phyloP scores from a whole-genome alignment of 2,329 filamentous ascomycete genomes.

The Pestalotiopsis sp. region DNA sequence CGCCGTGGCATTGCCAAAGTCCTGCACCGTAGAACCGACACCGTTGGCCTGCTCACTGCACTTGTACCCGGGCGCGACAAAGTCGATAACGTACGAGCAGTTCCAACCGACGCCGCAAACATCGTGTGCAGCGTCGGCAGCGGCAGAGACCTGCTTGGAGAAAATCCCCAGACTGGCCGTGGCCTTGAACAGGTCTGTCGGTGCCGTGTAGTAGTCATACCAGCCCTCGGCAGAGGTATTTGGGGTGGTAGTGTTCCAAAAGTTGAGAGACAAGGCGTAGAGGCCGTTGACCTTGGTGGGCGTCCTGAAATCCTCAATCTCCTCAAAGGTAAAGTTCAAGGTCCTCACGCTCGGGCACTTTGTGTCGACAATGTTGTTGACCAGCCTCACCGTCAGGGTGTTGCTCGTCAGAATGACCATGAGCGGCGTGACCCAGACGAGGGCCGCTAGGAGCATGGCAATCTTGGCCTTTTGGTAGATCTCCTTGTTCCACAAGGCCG shows the following conservation, averaged over 20 bases:
- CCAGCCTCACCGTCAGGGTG: constrained; percentile 33
- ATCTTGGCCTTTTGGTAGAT: constrained; percentile 32
- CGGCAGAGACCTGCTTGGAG: constrained; percentile 23
- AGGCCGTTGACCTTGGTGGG: constrained; percentile 29
- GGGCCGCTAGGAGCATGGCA: constrained; percentile 34
- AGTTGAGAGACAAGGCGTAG: constrained; percentile 28
- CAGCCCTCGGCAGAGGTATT: constrained; percentile 22
- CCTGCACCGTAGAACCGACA: constrained; percentile 24
- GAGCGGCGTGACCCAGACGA: constrained; percentile 39
- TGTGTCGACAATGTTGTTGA: constrained; percentile 22
- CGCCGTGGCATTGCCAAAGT: constrained; percentile 28
- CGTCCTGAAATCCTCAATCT: constrained; percentile 32
- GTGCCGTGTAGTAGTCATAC: constrained; percentile 34
- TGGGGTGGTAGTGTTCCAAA: constrained; percentile 33
- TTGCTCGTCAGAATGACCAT: constrained; percentile 40
- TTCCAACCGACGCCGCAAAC: constrained; percentile 40
- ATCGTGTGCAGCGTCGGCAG: constrained; percentile 31
- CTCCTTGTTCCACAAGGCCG: constrained; percentile 30
- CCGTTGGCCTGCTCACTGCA: constrained; percentile 35
- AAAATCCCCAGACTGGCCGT: constrained; percentile 28
- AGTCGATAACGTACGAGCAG: constrained; percentile 38
- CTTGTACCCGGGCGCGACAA: constrained; percentile 40
- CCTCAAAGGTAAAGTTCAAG: constrained; percentile 36
- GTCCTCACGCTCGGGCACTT: constrained; percentile 31
- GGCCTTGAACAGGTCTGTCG: constrained; percentile 26